Evolutionary conservation across 2,329 filamentous ascomycete species (phyloP).

Genomic region (Dendryphion nanum): DNA sequence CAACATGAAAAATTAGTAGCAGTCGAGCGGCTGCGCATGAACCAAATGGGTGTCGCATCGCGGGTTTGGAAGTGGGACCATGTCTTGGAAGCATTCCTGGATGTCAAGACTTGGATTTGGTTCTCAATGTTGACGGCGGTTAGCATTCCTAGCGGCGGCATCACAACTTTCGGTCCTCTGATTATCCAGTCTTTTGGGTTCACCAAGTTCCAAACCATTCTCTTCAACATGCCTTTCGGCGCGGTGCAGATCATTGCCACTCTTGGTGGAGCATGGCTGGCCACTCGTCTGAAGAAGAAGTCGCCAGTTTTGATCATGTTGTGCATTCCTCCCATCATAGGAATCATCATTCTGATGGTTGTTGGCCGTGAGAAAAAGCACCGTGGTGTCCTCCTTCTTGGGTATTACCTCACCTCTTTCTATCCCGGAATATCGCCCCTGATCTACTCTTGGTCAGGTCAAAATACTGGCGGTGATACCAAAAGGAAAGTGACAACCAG

Average conservation of each 20-base stretch:
- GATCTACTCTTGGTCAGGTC: slow-evolving; percentile 61
- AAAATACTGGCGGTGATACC: slow-evolving; percentile 67
- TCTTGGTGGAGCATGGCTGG: slow-evolving; percentile 56
- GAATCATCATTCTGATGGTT: slow-evolving; percentile 54
- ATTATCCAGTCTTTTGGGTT: slow-evolving; percentile 61
- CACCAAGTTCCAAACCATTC: slow-evolving; percentile 54
- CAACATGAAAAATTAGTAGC: slow-evolving; percentile 58
- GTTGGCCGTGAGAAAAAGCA: slow-evolving; percentile 48
- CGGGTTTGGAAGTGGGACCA: slow-evolving; percentile 53
- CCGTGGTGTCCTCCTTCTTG: slow-evolving; percentile 53
- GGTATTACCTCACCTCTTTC: slow-evolving; percentile 60
- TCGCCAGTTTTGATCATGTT: slow-evolving; percentile 54
- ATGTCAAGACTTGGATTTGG: slow-evolving; percentile 63
- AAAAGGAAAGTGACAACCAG: slow-evolving; percentile 67
- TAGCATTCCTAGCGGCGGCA: slow-evolving; percentile 57
- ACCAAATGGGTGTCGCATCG: slow-evolving; percentile 43
- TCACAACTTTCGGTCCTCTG: slow-evolving; percentile 58
- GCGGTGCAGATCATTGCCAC: slow-evolving; percentile 61
- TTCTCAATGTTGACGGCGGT: slow-evolving; percentile 34
- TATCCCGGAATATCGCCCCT: slow-evolving; percentile 61
- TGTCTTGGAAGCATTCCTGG: slow-evolving; percentile 54
- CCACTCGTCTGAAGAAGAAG: slow-evolving; percentile 56
- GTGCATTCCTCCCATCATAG: slow-evolving; percentile 57
- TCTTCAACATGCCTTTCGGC: slow-evolving; percentile 63
- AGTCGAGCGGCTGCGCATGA: slow-evolving; percentile 52